Evolutionary conservation across 2,329 filamentous ascomycete species (phyloP).

Genomic region (Alternaria hordeiaustralica): DNA sequence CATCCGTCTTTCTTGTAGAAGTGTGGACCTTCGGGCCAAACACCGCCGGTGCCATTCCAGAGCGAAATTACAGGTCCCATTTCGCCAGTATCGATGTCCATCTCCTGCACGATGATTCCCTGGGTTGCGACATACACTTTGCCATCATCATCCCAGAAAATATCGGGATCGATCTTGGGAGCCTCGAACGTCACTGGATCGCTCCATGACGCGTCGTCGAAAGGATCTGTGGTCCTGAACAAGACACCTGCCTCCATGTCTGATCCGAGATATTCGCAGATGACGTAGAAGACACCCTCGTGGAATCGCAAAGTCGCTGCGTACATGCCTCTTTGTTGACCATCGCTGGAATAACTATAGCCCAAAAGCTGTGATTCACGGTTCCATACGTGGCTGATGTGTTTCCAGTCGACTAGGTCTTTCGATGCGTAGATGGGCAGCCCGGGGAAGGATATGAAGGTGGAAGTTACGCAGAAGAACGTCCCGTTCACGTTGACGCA

Average conservation of each 20-base stretch:
- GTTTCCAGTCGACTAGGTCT: constrained; percentile 47
- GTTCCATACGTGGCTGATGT: constrained; percentile 25
- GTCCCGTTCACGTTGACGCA: constrained; percentile 48
- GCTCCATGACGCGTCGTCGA: constrained; percentile 21
- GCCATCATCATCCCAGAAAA: constrained; percentile 64
- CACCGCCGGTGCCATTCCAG: constrained; percentile 26
- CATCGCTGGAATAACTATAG: constrained; percentile 16
- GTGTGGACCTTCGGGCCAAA: constrained; percentile 46
- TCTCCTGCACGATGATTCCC: constrained; percentile 27
- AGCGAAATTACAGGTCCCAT: constrained; percentile 34
- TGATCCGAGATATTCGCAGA: constrained; percentile 21
- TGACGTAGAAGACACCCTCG: constrained; percentile 28
- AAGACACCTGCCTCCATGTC: constrained; percentile 3
- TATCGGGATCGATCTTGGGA: constrained; percentile 54
- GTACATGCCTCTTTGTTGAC: constrained; percentile 25
- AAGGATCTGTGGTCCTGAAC: constrained; percentile 25
- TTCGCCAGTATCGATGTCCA: constrained; percentile 45
- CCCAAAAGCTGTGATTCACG: constrained; percentile 23
- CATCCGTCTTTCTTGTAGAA: constrained; percentile 45
- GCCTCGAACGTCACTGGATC: constrained; percentile 33
- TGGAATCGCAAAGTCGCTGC: constrained; percentile 33
- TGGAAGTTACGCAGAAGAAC: constrained; percentile 60
- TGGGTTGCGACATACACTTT: constrained; percentile 54
- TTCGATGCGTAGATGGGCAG: constrained; percentile 59
- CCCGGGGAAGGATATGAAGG: constrained; percentile 60